Evolutionary conservation across 441 rosid genomes (phyloP), one percentile per base, ranked within the genome.

Genomic region (Jatropha podagrica): DNA sequence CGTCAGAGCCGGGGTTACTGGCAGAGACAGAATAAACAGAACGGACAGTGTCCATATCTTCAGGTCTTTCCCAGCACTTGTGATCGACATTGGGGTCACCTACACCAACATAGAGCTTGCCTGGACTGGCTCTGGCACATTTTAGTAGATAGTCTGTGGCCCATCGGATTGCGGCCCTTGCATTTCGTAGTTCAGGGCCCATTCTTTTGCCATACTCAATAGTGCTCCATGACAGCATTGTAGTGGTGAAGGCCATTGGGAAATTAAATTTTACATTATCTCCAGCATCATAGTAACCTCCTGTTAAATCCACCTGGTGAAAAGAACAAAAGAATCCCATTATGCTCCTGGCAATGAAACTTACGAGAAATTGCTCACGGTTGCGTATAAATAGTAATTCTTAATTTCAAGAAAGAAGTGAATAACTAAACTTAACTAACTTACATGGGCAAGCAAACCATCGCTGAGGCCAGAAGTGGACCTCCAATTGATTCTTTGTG

Each of bases 1-100:
- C 93, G 77, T 90, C 98, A 17, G 98, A 93, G 13, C 98, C 97
- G n/a, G 98, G 98, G 64, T 84, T 93, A 69, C 87, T 90, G 2
- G 89, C 79, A 71, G 92, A 92, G 69, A 93, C 84, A 71, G 86
- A 76, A 82, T 88, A 93, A 17, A 94, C 98, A 41, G 78, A 71
- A 14, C 98, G 81, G 75, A 81, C 87, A 0, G 97, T 93, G 72
- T 93, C 91, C 98, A 93, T 93, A 41, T 93, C 95, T 81, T 93
- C 98, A 4, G 98, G 98, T 71, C 98, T 86, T 75, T 93, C 96
- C 98, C 98, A 93, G 77, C 98, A 93, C 78, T 87, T 87, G 77
- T 93, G 98, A 79, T 93, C 98, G 64, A 84, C 87, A 82, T 91
- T 87, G 2, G 96, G 95, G 61, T 93, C 98, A 76, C 98, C 98